Evolutionary conservation across 495 filamentous ascomycete genomes (phyloP), one percentile per base, ranked within the genome.

Genomic region (Rhypophila decipiens): DNA sequence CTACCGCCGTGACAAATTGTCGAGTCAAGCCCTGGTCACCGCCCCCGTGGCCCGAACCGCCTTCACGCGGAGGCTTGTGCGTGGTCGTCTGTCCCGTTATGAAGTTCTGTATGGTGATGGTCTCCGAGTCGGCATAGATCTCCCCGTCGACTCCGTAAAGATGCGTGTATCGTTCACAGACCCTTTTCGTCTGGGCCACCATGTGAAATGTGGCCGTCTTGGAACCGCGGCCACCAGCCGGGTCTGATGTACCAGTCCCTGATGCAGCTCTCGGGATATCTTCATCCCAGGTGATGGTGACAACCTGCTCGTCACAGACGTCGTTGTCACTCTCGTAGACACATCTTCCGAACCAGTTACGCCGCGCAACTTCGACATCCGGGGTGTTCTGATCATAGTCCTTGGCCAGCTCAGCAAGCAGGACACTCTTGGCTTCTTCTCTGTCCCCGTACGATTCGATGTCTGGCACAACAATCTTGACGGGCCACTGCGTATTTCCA

Each of bases 201-300:
- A 97, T 96, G 61, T 95, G 91, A 64, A 97, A 85, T 5, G 78
- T 79, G 0, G 94, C 93, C 13, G 82, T 89, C 65, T 96, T 97
- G 11, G 87, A 78, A 5, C 79, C 82, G 44, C 79, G 76, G 27
- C 69, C 71, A 11, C 55, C 55, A 18, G 63, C 41, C 1, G 47
- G 39, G 22, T 58, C 60, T 13, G 22, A 5, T 20, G 22, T 18
- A 21, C 8, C 1, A n/a, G 21, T 3, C 9, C 19, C 2, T 42
- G 19, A 24, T 37, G 35, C 38, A 15, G 15, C 46, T 15, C 24
- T 44, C 18, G 74, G 37, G 0, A 71, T 71, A 46, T 85, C 80
- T 19, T 85, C 82, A 31, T 89, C 82, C 90, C 93, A 97, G 2
- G 74, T 78, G 19, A 96, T 78, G 0, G 83, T 90, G 8, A 97